These are phyloP conservation scores for Choricystis sp. DNA, from an alignment of 139 green algal genomes.

Conservation along the genomic window DNA sequence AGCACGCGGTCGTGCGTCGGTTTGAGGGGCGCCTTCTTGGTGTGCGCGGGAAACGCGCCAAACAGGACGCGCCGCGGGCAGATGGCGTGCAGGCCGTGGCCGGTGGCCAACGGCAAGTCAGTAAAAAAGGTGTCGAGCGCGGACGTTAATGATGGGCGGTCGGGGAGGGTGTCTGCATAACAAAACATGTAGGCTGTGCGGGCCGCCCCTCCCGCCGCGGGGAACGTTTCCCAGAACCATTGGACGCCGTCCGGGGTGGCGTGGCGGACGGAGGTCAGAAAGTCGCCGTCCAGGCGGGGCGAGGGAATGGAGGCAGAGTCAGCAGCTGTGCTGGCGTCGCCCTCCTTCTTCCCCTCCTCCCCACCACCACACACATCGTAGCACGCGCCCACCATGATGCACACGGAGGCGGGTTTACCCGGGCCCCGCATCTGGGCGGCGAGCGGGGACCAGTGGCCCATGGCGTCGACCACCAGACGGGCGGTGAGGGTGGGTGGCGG, in stretches of 20 bases:
- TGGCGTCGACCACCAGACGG: constrained; percentile 75
- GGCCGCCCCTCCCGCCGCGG: constrained; percentile 41
- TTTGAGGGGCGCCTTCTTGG: constrained; percentile 21
- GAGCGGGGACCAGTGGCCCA: constrained; percentile 73
- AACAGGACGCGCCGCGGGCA: constrained; percentile 44
- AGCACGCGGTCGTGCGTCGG: constrained; percentile 44
- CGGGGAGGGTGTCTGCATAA: constrained; percentile 54
- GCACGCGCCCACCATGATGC: constrained; percentile 70
- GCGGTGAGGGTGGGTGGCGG: constrained; percentile 10
- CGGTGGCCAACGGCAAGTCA: constrained; percentile 26
- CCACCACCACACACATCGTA: constrained; percentile 27
- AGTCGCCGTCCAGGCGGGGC: constrained; percentile 36
- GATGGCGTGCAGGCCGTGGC: constrained; percentile 29
- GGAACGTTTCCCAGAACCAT: constrained; percentile 80
- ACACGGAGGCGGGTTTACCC: constrained; percentile 62
- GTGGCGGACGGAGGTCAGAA: constrained; percentile 39
- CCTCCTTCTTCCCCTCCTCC: constrained; percentile 9
- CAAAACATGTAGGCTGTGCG: constrained; percentile 95
- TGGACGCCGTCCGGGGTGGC: constrained; percentile 39
- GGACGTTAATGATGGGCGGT: constrained; percentile 36
- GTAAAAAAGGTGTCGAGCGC: constrained; percentile 68
- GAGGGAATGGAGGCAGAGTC: constrained; percentile 6
- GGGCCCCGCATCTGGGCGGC: constrained; percentile 54
- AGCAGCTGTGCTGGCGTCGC: no score
- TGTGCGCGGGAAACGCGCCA: constrained; percentile 51